phyloP scores from a whole-genome alignment of 1,284 basidiomycete genomes.

The Cryptococcus maquisensis region DNA sequence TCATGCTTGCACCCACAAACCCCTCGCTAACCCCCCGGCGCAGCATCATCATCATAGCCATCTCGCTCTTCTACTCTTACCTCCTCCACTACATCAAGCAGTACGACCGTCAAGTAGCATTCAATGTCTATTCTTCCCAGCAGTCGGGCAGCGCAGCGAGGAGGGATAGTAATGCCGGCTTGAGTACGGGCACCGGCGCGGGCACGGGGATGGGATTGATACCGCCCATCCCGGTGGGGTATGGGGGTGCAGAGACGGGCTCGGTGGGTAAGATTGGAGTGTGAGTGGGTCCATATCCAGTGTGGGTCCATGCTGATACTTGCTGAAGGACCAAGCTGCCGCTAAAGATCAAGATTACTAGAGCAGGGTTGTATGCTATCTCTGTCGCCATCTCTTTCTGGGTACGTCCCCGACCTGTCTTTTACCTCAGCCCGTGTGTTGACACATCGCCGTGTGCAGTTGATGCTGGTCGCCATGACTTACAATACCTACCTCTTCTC shows the following conservation, averaged over 20 bases:
- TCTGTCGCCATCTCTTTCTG: conserved; percentile 45
- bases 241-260: conserved; percentile 26
- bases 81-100: conserved; percentile 33
- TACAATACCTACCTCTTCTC: conserved; percentile 49
- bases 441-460: conserved; percentile 20
- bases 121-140: conserved; percentile 22
- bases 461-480: conserved; percentile 52
- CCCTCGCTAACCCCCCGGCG: no score
- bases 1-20: neutral
- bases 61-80: conserved; percentile 41
- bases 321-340: conserved; percentile 23
- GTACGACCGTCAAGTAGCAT: conserved; percentile 34
- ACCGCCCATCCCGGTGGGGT: conserved; percentile 21
- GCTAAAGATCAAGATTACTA: conserved; percentile 16
- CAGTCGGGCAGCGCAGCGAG: conserved; percentile 4
- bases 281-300: conserved; percentile 32
- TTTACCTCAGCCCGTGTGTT: neutral
- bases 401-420: conserved; percentile 23
- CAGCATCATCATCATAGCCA: conserved; percentile 34
- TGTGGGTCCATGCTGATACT: neutral
- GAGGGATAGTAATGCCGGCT: conserved; percentile 5
- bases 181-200: neutral
- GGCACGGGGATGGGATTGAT: conserved; percentile 17
- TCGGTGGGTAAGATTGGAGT: conserved; percentile 20
- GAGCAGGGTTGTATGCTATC: conserved; percentile 39